These are phyloP conservation scores for Paramecium pentaurelia DNA, from an alignment of 73 alveolate genomes.

Conservation along the genomic window DNA sequence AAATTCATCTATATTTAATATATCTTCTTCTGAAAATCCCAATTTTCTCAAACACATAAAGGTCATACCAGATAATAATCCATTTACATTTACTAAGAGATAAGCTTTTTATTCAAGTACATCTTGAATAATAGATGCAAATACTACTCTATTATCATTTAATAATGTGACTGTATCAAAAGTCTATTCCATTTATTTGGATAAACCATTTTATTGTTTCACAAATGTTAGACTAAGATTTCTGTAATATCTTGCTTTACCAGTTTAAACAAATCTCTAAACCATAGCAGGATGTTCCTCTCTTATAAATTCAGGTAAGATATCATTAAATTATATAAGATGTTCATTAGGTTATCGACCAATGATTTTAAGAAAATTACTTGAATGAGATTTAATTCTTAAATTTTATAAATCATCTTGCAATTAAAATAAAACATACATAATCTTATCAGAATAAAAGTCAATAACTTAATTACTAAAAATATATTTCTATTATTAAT, in stretches of 20 bases:
- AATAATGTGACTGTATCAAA: not conserved
- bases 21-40: not conserved
- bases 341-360: not conserved
- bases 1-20: not conserved
- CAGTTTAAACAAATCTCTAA: not conserved
- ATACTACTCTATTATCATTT: not conserved
- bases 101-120: not conserved
- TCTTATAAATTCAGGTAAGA: not conserved
- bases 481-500: not conserved
- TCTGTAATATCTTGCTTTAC: slow-evolving; percentile 4
- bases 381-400: not conserved
- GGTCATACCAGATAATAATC: not conserved
- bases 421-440: not conserved
- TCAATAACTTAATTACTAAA: not conserved
- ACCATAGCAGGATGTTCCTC: not conserved
- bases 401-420: slow-evolving; percentile 22
- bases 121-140: not conserved
- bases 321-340: not conserved
- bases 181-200: not conserved
- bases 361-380: not conserved
- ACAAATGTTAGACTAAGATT: not conserved
- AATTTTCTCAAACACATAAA: not conserved
- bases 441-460: not conserved
- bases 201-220: not conserved
- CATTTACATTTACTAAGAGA: not conserved